Percentiles rank a stretch among this genome's conserved stretches.
Evolutionary conservation across 2,329 filamentous ascomycete species (phyloP).

Genomic region (Aspergillus hiratsukae): DNA sequence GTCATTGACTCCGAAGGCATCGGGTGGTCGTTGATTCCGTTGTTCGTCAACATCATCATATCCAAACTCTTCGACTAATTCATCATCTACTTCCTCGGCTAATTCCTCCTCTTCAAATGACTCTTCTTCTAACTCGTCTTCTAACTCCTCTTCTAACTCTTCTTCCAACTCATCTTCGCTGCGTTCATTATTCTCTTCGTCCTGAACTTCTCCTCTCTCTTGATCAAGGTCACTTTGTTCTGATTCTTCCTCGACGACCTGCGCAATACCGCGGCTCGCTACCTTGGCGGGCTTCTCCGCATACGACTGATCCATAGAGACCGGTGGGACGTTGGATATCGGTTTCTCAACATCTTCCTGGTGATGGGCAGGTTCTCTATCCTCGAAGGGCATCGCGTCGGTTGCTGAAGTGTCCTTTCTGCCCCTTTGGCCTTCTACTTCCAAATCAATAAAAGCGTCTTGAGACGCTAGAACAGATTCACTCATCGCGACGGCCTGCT

Average conservation of each 20-base stretch:
- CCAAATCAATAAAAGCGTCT: background rate
- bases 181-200: background rate
- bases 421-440: background rate
- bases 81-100: conserved; percentile 25
- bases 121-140: background rate
- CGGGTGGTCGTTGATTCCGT: background rate
- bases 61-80: conserved; percentile 19
- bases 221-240: background rate
- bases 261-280: background rate
- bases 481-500: background rate
- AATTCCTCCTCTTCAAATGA: conserved; percentile 6
- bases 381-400: background rate
- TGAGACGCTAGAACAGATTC: background rate
- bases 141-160: background rate
- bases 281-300: background rate
- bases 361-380: background rate
- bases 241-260: background rate
- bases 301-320: background rate
- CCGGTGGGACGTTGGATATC: background rate
- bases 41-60: background rate
- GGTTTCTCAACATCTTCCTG: background rate
- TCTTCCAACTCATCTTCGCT: conserved; percentile 2
- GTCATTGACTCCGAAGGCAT: background rate
- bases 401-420: background rate
- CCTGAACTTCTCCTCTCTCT: background rate